Evolutionary conservation across 1,284 basidiomycete species (phyloP).

Genomic region (Mycena sp.): DNA sequence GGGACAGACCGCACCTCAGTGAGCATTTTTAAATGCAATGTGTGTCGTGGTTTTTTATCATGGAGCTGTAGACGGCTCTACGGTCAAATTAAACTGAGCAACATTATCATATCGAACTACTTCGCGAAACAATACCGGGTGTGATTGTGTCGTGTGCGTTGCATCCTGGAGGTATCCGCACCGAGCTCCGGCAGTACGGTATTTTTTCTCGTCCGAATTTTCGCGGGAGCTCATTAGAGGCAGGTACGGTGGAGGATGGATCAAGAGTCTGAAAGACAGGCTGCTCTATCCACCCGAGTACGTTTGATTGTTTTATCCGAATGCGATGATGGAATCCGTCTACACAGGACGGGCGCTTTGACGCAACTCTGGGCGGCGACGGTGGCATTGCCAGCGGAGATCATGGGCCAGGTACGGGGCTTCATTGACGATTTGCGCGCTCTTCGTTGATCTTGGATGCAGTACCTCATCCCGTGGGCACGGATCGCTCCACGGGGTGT

Average conservation of each 20-base stretch:
- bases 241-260: neutral
- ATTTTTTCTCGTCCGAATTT: neutral
- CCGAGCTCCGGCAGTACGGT: neutral
- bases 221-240: neutral
- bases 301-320: neutral
- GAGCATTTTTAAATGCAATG: no score
- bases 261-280: neutral
- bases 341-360: neutral
- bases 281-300: neutral
- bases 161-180: conserved; percentile 12
- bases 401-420: conserved; percentile 6
- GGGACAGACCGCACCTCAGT: neutral
- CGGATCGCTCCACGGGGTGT: neutral
- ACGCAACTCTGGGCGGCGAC: conserved; percentile 12
- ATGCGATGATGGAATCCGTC: neutral
- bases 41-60: no score
- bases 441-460: neutral
- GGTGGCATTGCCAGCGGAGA: neutral
- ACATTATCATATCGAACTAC: conserved; percentile 14
- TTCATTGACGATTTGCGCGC: no score
- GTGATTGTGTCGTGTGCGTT: conserved; percentile 1
- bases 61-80: no score
- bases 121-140: neutral
- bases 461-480: neutral
- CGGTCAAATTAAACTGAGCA: conserved; percentile 15